Conservation (phyloP, 768 basidiomycete species). For the Gymnopilus junonius region DNA sequence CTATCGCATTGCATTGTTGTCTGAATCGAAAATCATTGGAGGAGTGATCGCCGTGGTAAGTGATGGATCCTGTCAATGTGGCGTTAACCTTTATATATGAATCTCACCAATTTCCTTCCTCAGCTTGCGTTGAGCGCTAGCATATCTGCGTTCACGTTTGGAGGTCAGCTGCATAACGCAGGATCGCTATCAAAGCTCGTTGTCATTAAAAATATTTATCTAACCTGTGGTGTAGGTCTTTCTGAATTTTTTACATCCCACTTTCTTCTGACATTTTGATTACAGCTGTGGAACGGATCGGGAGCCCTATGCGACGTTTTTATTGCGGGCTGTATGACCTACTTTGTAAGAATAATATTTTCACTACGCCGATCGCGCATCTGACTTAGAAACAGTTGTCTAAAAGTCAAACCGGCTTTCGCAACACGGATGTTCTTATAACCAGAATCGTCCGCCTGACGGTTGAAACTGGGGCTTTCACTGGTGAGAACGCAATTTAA, state of each 20-base stretch:
- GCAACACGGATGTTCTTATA: constrained; percentile 28
- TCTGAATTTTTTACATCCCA: background rate
- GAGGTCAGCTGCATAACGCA: constrained; percentile 22
- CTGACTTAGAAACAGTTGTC: constrained; percentile 16
- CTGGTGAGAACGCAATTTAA: constrained; percentile 23
- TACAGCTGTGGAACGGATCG: constrained; percentile 37
- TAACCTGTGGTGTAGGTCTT: constrained; percentile 29
- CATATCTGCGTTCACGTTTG: constrained; percentile 25
- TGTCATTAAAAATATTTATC: constrained; percentile 24
- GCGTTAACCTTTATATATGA: constrained; percentile 5
- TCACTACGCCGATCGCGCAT: background rate
- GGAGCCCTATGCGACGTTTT: constrained; percentile 35
- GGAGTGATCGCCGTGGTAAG: constrained; percentile 25
- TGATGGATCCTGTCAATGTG: constrained; percentile 18
- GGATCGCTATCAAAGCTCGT: constrained; percentile 21
- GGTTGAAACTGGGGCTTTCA: constrained; percentile 39
- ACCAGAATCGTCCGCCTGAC: constrained; percentile 35
- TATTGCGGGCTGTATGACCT: constrained; percentile 35
- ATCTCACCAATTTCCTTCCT: constrained; percentile 12
- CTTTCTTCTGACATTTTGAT: background rate
- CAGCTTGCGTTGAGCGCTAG: constrained; percentile 23
- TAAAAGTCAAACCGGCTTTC: constrained; percentile 28
- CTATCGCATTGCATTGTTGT: constrained; percentile 30
- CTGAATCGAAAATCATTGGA: constrained; percentile 25
- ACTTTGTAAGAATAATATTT: constrained; percentile 26